Conservation (phyloP, 2,329 filamentous ascomycete species). For the Penicillium digitatum region DNA sequence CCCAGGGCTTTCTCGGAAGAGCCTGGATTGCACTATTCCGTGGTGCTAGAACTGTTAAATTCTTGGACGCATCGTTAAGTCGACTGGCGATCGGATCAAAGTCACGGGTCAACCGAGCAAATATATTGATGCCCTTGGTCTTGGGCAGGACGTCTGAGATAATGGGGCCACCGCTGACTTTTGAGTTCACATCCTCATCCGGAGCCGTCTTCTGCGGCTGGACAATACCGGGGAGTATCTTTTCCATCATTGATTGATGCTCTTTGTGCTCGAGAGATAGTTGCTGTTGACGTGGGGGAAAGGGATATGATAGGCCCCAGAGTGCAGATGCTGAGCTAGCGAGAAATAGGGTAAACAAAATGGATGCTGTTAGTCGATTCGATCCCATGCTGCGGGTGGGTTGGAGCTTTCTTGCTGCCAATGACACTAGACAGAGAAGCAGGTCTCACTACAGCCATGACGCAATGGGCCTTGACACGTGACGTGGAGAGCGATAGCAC, state of each 20-base stretch:
- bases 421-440: neutral
- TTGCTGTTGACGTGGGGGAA: conserved; percentile 9
- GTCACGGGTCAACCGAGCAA: conserved; percentile 75
- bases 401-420: neutral
- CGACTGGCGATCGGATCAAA: conserved; percentile 65
- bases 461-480: conserved; percentile 21
- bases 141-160: conserved; percentile 81
- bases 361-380: conserved; percentile 4
- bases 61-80: conserved; percentile 61
- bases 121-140: conserved; percentile 75
- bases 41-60: conserved; percentile 84
- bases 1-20: conserved; percentile 72
- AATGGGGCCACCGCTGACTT: conserved; percentile 51
- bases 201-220: conserved; percentile 22
- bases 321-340: conserved; percentile 11
- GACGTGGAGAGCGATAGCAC: conserved; percentile 10
- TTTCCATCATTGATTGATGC: conserved; percentile 27
- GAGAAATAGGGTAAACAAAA: conserved; percentile 13
- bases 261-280: conserved; percentile 16
- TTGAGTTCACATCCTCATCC: conserved; percentile 9
- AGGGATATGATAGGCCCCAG: conserved; percentile 9
- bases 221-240: conserved; percentile 18
- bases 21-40: conserved; percentile 74
- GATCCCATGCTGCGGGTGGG: conserved; percentile 18
- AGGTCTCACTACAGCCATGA: conserved; percentile 17